Evolutionary conservation across 208 protist species (phyloP), one percentile per base, ranked within the genome.

Genomic region (Kentomonas sorsogonicus): DNA sequence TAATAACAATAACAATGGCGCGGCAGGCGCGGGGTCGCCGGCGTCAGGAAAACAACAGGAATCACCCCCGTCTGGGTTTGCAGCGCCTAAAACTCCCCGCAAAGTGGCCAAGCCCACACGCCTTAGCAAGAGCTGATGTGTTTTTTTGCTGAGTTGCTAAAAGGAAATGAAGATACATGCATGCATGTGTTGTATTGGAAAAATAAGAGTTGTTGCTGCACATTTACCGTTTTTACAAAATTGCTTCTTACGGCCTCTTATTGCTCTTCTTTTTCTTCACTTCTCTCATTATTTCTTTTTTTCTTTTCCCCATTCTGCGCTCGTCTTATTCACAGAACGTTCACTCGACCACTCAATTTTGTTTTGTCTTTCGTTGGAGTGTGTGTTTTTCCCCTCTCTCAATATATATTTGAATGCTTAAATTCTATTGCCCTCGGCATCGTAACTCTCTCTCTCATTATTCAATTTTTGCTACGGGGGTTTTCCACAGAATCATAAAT

Each of bases 201-300:
- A 48, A 48, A 26, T 20, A 48, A 48, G 0, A 31, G 34, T 65
- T 39, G 47, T 2, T 29, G 13, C 13, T 48, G 1, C 33, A 18
- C n/a, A 27, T 43, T 61, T 39, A n/a, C 4, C 51, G 5, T 36
- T n/a, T 33, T 43, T 43, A 26, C 46, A 34, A 18, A 29, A 22
- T 31, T 59, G 13, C 26, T 11, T 43, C 5, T 15, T 40, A 13
- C 20, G 6, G 34, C 15, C 26, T n/a, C 39, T 56, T 18, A 39
- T 55, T 46, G 2, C 22, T 45, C 15, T 33, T 39, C n/a, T 51
- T 7, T 26, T 22, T 45, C 48, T 40, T 56, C 41, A 36, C 52
- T 39, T 43, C 41, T 43, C 7, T 23, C 20, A 38, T 27, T 22
- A 3, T 26, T 5, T 33, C 30, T 46, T 54, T 46, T 53, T 63